phyloP scores from a whole-genome alignment of 495 filamentous ascomycete genomes.

The Neurospora discreta region DNA sequence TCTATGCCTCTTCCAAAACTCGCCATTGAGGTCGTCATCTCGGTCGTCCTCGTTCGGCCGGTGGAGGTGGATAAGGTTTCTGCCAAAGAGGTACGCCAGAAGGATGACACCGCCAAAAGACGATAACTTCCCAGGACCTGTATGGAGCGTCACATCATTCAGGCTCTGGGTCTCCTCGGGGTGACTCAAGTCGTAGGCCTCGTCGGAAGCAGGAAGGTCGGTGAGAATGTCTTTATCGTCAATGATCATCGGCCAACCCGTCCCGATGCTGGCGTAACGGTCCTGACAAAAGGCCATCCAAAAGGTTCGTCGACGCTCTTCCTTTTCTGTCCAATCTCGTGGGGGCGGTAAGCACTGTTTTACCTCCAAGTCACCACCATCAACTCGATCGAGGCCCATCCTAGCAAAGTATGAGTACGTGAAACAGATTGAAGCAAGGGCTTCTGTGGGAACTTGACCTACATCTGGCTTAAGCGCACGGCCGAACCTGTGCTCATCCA shows the following conservation, averaged over 20 bases:
- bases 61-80: slow-evolving; percentile 91
- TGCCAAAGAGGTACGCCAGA: slow-evolving; percentile 80
- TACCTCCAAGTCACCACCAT: slow-evolving; percentile 77
- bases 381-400: slow-evolving; percentile 82
- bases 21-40: slow-evolving; percentile 82
- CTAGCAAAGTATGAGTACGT: slow-evolving; percentile 18
- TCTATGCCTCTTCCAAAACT: slow-evolving; percentile 93
- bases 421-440: background rate
- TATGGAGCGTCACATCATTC: slow-evolving; percentile 57
- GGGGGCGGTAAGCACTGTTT: slow-evolving; percentile 82
- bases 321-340: slow-evolving; percentile 84
- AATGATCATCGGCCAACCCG: slow-evolving; percentile 90
- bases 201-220: slow-evolving; percentile 73
- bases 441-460: slow-evolving; percentile 3
- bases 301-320: slow-evolving; percentile 85
- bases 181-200: slow-evolving; percentile 74
- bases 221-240: slow-evolving; percentile 89
- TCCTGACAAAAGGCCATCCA: slow-evolving; percentile 90
- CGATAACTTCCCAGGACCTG: slow-evolving; percentile 59
- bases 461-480: slow-evolving; percentile 70
- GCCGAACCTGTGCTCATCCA: slow-evolving; percentile 86
- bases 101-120: slow-evolving; percentile 73
- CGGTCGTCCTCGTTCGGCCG: slow-evolving; percentile 72
- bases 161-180: slow-evolving; percentile 59
- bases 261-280: slow-evolving; percentile 91